phyloP scores from a whole-genome alignment of 331 rosid species.

The Malus hybrid region DNA sequence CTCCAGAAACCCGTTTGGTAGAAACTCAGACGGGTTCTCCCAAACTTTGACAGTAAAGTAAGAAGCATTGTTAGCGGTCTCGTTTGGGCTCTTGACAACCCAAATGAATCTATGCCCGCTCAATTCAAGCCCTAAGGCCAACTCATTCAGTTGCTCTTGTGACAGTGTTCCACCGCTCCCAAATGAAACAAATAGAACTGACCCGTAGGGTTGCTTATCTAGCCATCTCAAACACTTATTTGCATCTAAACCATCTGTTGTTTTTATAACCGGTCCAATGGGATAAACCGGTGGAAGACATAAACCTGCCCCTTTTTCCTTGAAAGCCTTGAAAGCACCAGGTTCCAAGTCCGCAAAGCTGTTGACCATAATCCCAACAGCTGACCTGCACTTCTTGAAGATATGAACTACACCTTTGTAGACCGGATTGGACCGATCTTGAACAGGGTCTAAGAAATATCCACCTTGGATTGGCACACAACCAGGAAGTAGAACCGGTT shows the following conservation, averaged over 20 bases:
- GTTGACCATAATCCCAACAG: slow-evolving; percentile 29
- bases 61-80: neutral
- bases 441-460: slow-evolving; percentile 16
- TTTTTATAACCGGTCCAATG: slow-evolving; percentile 8
- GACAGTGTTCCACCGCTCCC: slow-evolving; percentile 27
- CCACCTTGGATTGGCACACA: slow-evolving; percentile 29
- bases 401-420: neutral
- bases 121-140: slow-evolving; percentile 16
- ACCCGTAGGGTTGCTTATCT: slow-evolving; percentile 13
- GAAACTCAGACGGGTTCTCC: neutral
- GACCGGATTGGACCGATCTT: slow-evolving; percentile 11
- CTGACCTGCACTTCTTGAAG: neutral
- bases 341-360: slow-evolving; percentile 30
- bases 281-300: slow-evolving; percentile 16
- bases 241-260: neutral
- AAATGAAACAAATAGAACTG: slow-evolving; percentile 19
- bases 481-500: slow-evolving; percentile 34
- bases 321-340: slow-evolving; percentile 6
- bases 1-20: too few relatives aligned
- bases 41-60: neutral
- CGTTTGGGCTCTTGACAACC: slow-evolving; percentile 16
- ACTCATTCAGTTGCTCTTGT: slow-evolving; percentile 6
- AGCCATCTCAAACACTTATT: slow-evolving; percentile 18
- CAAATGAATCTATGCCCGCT: slow-evolving; percentile 22
- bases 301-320: neutral